phyloP scores from a whole-genome alignment of 1,284 basidiomycete genomes.

The Salmacisia buchloeana region DNA sequence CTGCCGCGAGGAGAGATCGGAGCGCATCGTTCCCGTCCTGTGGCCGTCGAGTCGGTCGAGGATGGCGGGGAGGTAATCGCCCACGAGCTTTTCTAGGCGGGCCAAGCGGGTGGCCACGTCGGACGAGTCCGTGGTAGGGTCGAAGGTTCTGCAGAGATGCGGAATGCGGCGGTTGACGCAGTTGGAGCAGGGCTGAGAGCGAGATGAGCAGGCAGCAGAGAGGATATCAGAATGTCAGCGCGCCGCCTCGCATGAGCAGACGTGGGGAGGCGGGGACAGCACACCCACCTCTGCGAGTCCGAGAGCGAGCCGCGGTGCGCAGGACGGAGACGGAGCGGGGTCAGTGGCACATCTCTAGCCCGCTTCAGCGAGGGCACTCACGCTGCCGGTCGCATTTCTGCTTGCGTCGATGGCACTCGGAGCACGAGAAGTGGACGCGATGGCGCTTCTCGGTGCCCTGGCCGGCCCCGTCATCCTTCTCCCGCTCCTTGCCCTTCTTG shows the following conservation, averaged over 20 bases:
- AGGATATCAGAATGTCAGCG: background rate
- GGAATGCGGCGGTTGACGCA: conserved; percentile 47
- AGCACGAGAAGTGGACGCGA: conserved; percentile 45
- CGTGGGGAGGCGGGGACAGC: too few relatives aligned
- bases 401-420: conserved; percentile 37
- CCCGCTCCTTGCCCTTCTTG: background rate
- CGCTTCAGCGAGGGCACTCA: conserved; percentile 38
- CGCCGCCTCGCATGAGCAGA: too few relatives aligned
- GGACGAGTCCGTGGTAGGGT: conserved; percentile 35
- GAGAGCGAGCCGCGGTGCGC: too few relatives aligned
- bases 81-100: conserved; percentile 27
- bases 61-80: conserved; percentile 28
- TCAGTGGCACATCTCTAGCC: conserved; percentile 41
- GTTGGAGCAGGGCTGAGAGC: conserved; percentile 36
- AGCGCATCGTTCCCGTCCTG: background rate
- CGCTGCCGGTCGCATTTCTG: conserved; percentile 35
- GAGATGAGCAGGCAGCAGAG: background rate
- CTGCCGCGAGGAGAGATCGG: background rate
- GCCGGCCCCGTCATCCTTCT: background rate
- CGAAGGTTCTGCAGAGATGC: conserved; percentile 42
- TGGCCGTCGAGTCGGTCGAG: conserved; percentile 19
- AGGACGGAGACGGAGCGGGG: too few relatives aligned
- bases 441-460: conserved; percentile 24
- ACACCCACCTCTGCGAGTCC: too few relatives aligned
- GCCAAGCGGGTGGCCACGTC: conserved; percentile 32